phyloP scores from a whole-genome alignment of 495 filamentous ascomycete species.

The Niebla homalea region DNA sequence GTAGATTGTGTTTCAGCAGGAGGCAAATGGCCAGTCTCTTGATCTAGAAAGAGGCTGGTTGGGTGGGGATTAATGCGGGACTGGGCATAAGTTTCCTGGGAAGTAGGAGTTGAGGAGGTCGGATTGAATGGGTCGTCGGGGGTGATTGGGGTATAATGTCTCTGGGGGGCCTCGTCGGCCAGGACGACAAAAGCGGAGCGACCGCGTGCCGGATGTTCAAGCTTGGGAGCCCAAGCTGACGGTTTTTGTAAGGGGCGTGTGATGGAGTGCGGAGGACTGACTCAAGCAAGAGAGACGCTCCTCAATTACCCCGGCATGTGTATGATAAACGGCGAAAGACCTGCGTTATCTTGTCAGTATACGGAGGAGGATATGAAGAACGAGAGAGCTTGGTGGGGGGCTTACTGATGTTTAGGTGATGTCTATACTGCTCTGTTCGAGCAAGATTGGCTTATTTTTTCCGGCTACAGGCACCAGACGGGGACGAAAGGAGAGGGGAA shows the following conservation, averaged over 20 bases:
- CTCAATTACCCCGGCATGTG: too few species aligned
- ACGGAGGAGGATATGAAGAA: too few species aligned
- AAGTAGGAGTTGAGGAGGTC: constrained; percentile 26
- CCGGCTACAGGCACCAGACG: too few species aligned
- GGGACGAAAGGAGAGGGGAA: too few species aligned
- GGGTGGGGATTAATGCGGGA: constrained; percentile 2
- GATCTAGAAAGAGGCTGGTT: neutral
- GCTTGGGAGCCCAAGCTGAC: constrained; percentile 11
- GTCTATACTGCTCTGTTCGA: too few species aligned
- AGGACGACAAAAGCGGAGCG: constrained; percentile 44
- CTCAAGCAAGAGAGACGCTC: too few species aligned
- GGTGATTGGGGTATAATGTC: constrained; percentile 38
- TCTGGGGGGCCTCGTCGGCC: constrained; percentile 42
- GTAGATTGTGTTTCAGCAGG: neutral
- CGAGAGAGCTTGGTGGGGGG: too few species aligned
- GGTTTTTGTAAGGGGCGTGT: constrained; percentile 1
- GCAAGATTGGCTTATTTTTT: too few species aligned
- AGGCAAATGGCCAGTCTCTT: neutral
- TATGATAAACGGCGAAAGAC: too few species aligned
- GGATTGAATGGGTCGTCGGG: constrained; percentile 43
- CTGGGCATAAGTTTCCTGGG: constrained; percentile 15
- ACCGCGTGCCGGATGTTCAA: constrained; percentile 34
- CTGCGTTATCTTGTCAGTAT: too few species aligned
- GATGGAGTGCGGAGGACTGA: too few species aligned
- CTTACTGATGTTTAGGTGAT: too few species aligned